A percentile compares a stretch with the other conserved stretches of the same genome.
These are phyloP conservation scores for Selaginella tamariscina DNA, from an alignment of 75 land plant genomes.

Conservation along the genomic window DNA sequence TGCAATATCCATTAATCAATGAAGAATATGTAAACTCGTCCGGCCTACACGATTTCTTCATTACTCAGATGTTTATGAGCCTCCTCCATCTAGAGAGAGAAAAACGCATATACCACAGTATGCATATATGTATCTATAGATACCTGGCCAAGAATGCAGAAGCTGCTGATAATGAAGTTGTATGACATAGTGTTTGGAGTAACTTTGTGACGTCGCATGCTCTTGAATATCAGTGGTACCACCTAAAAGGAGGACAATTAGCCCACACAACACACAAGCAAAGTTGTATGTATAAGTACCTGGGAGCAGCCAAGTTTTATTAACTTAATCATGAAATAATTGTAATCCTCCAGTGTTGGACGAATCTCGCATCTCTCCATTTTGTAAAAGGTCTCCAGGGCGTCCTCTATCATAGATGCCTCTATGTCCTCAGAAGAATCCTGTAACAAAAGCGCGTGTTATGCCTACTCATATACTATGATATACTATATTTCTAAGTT, in stretches of 20 bases:
- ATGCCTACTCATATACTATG: too few relatives aligned
- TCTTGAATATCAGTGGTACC: slow-evolving; percentile 4
- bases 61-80: not conserved
- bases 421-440: not conserved
- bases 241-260: too few relatives aligned
- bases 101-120: too few relatives aligned
- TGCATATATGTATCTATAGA: too few relatives aligned
- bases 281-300: too few relatives aligned
- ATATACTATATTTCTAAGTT: too few relatives aligned
- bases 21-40: slow-evolving; percentile 1
- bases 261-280: too few relatives aligned
- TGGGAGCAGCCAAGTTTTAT: not conserved
- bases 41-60: not conserved
- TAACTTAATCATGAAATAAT: slow-evolving; percentile 5
- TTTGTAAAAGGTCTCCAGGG: slow-evolving; percentile 7
- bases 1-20: not conserved
- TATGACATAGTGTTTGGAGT: not conserved
- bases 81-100: not conserved
- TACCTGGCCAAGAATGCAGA: not conserved
- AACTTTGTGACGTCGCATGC: not conserved
- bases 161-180: slow-evolving; percentile 1
- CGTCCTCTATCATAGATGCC: slow-evolving; percentile 1
- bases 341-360: not conserved
- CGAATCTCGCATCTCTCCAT: not conserved
- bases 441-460: too few relatives aligned